A percentile compares a stretch with the other conserved stretches of the same genome.
Conservation (phyloP, 1,284 basidiomycete species). For the Tylopilus sp. region DNA sequence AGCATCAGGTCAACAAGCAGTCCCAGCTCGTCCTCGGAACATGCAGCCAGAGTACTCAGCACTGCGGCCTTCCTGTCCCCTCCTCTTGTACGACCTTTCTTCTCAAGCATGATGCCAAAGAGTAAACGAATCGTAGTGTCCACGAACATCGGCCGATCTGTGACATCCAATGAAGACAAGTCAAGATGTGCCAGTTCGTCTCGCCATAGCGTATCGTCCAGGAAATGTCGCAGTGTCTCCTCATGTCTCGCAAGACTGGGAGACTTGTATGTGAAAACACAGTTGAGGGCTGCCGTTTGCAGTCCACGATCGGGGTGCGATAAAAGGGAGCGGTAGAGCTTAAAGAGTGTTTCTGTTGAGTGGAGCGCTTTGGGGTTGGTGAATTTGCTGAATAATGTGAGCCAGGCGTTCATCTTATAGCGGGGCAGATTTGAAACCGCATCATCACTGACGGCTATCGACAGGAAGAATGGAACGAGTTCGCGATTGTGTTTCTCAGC, state of each 20-base stretch:
- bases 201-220: slow-evolving; percentile 91
- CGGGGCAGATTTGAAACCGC: slow-evolving; percentile 56
- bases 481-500: slow-evolving; percentile 89
- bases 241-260: slow-evolving; percentile 75
- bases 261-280: slow-evolving; percentile 88
- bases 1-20: slow-evolving; percentile 93
- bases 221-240: slow-evolving; percentile 74
- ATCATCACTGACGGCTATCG: slow-evolving; percentile 52
- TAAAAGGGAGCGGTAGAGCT: slow-evolving; percentile 81
- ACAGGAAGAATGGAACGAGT: slow-evolving; percentile 84
- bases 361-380: slow-evolving; percentile 90
- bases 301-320: slow-evolving; percentile 88
- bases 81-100: slow-evolving; percentile 77
- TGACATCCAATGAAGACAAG: slow-evolving; percentile 70
- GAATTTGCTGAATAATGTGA: slow-evolving; percentile 91
- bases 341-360: slow-evolving; percentile 74
- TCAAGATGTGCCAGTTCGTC: slow-evolving; percentile 88
- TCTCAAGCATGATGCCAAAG: slow-evolving; percentile 92
- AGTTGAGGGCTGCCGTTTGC: slow-evolving; percentile 84
- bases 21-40: slow-evolving; percentile 79
- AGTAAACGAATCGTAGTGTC: slow-evolving; percentile 83
- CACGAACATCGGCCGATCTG: slow-evolving; percentile 79
- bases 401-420: slow-evolving; percentile 78
- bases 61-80: slow-evolving; percentile 85
- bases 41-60: slow-evolving; percentile 78